These are phyloP conservation scores for Collybia sp. DNA, from an alignment of 768 basidiomycete genomes.

Conservation along the genomic window DNA sequence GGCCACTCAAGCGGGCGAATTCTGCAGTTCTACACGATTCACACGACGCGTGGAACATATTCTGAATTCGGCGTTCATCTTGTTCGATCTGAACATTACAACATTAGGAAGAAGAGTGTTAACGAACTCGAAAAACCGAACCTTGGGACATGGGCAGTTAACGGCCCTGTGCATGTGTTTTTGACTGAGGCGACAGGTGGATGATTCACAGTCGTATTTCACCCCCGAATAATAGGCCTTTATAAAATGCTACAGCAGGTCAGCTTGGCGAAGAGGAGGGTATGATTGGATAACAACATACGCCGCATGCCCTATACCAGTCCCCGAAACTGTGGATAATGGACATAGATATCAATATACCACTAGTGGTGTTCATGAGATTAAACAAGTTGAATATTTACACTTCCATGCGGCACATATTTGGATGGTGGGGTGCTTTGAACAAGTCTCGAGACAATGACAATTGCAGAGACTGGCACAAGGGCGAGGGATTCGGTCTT, in stretches of 20 bases:
- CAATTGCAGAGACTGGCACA: background rate
- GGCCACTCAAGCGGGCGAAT: conserved; percentile 16
- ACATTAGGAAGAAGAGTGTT: background rate
- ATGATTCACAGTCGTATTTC: conserved; percentile 47
- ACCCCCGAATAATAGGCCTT: conserved; percentile 58
- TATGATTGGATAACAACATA: conserved; percentile 16
- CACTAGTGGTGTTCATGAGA: background rate
- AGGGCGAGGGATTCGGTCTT: too few relatives aligned
- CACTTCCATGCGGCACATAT: conserved; percentile 62
- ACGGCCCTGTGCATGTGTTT: conserved; percentile 58
- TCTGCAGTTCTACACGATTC: conserved; percentile 44
- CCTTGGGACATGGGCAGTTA: conserved; percentile 50
- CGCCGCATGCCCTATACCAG: conserved; percentile 38
- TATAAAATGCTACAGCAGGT: conserved; percentile 51
- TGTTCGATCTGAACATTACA: conserved; percentile 22
- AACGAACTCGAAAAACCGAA: conserved; percentile 10
- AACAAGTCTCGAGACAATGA: conserved; percentile 7
- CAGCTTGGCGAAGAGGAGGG: conserved; percentile 5
- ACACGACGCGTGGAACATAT: conserved; percentile 63
- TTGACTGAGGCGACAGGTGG: conserved; percentile 47
- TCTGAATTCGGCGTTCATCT: conserved; percentile 54
- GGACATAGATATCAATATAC: conserved; percentile 4
- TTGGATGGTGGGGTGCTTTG: conserved; percentile 1
- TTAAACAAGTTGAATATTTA: conserved; percentile 19
- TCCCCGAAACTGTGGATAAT: conserved; percentile 31